Evolutionary conservation across 108 stramenopile genomes (phyloP).

Genomic region (Nitzschia sp.): DNA sequence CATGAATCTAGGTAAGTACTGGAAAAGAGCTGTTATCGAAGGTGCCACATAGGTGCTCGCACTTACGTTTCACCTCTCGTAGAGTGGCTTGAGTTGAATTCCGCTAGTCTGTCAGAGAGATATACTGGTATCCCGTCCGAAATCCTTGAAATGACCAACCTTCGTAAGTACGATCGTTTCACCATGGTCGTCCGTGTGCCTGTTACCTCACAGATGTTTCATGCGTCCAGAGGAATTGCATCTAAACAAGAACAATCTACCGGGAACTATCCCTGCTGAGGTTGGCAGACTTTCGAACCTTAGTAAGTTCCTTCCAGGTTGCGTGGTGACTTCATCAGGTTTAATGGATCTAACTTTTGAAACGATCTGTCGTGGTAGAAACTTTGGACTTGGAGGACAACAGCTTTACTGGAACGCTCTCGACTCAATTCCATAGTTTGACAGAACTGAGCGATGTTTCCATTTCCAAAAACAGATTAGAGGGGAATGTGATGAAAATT

Average conservation of each 20-base stretch:
- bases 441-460: not conserved
- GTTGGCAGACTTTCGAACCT: not conserved
- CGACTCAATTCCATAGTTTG: not conserved
- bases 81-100: not conserved
- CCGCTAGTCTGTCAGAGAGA: not conserved
- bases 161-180: not conserved
- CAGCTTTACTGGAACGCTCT: not conserved
- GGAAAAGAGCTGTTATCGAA: not conserved
- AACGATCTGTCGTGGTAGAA: too few species aligned
- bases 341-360: too few species aligned
- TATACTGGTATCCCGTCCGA: not conserved
- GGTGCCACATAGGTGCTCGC: not conserved
- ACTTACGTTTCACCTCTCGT: not conserved
- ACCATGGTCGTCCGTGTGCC: too few species aligned
- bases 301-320: not conserved
- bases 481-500: not conserved
- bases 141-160: slow-evolving; percentile 15
- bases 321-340: too few species aligned
- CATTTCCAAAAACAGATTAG: not conserved
- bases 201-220: too few species aligned
- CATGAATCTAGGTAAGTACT: not conserved
- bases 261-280: not conserved
- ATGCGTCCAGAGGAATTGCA: not conserved
- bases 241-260: not conserved
- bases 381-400: not conserved